These are phyloP conservation scores for Penicillium sp. DNA, from an alignment of 2,329 filamentous ascomycete species.

Conservation along the genomic window DNA sequence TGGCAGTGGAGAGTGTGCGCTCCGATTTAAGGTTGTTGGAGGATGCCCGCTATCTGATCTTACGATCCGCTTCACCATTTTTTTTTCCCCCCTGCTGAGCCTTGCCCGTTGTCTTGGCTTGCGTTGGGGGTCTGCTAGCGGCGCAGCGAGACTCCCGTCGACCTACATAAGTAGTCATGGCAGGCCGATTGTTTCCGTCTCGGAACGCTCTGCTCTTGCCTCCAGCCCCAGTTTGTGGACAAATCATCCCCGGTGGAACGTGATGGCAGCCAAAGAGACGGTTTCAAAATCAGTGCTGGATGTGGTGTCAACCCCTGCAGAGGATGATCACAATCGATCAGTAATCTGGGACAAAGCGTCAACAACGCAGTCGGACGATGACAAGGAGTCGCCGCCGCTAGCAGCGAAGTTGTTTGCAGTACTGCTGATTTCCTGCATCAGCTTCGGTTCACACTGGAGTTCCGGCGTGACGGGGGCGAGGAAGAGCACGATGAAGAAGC, in stretches of 20 bases:
- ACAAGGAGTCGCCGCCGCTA: conserved; percentile 27
- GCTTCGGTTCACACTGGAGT: conserved; percentile 63
- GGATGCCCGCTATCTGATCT: conserved; percentile 14
- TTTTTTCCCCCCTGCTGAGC: not conserved
- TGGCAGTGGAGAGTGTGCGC: not conserved
- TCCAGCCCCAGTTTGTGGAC: no score
- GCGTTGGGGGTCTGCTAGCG: not conserved
- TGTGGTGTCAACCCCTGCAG: conserved; percentile 1
- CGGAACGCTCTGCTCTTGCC: not conserved
- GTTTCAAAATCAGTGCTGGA: not conserved
- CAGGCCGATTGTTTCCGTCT: not conserved
- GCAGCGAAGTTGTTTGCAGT: conserved; percentile 49
- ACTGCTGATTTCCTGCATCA: conserved; percentile 48
- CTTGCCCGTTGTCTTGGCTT: not conserved
- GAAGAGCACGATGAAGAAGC: conserved; percentile 63
- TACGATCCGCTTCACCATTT: not conserved
- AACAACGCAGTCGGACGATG: conserved; percentile 10
- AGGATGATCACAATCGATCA: not conserved
- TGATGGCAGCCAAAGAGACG: not conserved
- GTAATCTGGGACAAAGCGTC: not conserved
- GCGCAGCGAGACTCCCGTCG: not conserved
- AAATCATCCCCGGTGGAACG: not conserved
- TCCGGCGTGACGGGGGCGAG: conserved; percentile 62
- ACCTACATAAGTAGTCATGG: not conserved
- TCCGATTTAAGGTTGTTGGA: conserved; percentile 6